Base-by-base conservation (phyloP, 2,329 filamentous ascomycete genomes). In the Penicillium carneum region DNA sequence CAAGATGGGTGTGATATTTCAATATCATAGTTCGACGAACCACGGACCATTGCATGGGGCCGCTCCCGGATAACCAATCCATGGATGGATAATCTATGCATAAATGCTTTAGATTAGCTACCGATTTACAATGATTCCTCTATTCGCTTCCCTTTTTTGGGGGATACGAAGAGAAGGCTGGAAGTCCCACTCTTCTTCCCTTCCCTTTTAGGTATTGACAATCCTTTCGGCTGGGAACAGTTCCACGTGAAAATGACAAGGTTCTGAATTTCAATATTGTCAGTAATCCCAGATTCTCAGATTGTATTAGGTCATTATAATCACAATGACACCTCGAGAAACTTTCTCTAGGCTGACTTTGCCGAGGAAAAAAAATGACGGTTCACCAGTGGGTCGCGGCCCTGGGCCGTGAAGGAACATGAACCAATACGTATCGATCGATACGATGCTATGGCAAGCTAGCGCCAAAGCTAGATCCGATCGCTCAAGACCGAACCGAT, bases 31-130 rank as follows among this genome's bases (percentile, higher is more conserved):
- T 41, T 42, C 20, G 16, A 39, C n/a, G 53, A 68, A 65, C 64
- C 61, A 66, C 42, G 64, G 66, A 23, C 33, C 41, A 51, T 12
- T 51, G 47, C 41, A 45, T 51, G 11, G 20, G 20, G 34, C 34
- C 34, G 34, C 34, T 38, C 34, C 34, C 14, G 12, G 34, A 16
- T 16, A 8, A 38, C 16, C 18, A 45, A 38, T 34, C 36, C 18
- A 14, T 16, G 18, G 23, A 31, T 18, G 46, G 26, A 48, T 48
- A 23, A 51, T 42, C 11, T 38, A 50, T 26, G 33, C 23, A 43
- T 45, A 46, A 29, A 39, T 53, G n/a, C 26, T 18, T 18, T n/a
- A 34, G 9, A 10, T 26, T 11, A 54, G 26, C 18, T 42, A 12
- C 31, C 10, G 10, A 23, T 23, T 23, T 23, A 23, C 20, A 23